Evolutionary conservation across 345 rosid species (phyloP).

Genomic region (Acer saccharum): DNA sequence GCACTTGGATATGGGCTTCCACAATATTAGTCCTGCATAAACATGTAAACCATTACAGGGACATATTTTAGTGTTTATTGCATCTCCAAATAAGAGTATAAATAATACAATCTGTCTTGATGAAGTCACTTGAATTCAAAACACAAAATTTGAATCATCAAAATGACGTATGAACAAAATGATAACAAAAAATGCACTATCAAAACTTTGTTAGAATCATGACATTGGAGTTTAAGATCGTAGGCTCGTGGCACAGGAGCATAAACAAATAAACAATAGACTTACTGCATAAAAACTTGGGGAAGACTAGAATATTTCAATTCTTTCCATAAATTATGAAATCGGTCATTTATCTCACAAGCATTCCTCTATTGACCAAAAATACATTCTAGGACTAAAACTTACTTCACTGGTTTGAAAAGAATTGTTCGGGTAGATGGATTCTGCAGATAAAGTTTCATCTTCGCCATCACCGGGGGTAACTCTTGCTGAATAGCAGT

Average conservation of each 20-base stretch:
- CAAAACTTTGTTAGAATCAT: not conserved
- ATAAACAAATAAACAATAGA: not conserved
- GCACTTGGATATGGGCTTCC: conserved; percentile 91
- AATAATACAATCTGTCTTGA: not conserved
- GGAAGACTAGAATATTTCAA: not conserved
- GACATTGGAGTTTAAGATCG: not conserved
- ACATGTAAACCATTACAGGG: not conserved
- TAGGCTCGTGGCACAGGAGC: not conserved
- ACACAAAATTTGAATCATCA: not conserved
- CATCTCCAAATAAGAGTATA: not conserved
- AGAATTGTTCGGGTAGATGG: conserved; percentile 85
- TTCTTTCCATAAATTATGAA: not conserved
- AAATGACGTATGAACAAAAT: not conserved
- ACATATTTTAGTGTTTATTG: not conserved
- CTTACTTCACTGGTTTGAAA: conserved; percentile 95
- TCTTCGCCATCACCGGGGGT: conserved; percentile 71
- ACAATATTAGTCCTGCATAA: conserved; percentile 85
- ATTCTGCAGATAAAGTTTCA: conserved; percentile 93
- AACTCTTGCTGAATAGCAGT: conserved; percentile 75
- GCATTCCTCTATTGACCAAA: not conserved
- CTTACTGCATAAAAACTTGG: not conserved
- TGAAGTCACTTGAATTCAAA: not conserved
- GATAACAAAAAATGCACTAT: not conserved
- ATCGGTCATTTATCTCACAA: no score
- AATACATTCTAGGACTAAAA: not conserved